Evolutionary conservation across 768 basidiomycete genomes (phyloP), one percentile per base, ranked within the genome.

Genomic region (Mycena galopus): DNA sequence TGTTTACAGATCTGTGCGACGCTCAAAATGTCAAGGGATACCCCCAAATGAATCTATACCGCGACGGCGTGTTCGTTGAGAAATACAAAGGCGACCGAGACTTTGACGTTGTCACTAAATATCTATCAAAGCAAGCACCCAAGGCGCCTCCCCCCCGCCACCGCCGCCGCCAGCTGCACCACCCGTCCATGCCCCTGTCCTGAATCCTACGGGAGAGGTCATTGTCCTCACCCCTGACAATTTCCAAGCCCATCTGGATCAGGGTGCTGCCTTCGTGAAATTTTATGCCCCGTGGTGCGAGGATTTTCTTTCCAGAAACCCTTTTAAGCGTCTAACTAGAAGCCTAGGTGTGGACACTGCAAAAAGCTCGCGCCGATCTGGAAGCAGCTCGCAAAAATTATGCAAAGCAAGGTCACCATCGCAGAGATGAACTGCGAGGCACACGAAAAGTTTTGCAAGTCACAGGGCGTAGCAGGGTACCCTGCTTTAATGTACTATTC

Each of bases 281-380:
- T 99, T 94, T 85, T 99, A 89, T 79, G 97, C 96, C 0, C 97
- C 97, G 0, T 99, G 97, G 95, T 47, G 39, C 39, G n/a, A n/a
- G n/a, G n/a, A n/a, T n/a, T n/a, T n/a, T n/a, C n/a, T n/a, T n/a
- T n/a, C n/a, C n/a, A n/a, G n/a, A n/a, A n/a, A n/a, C n/a, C n/a
- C n/a, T n/a, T n/a, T n/a, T n/a, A n/a, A n/a, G n/a, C n/a, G n/a
- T n/a, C n/a, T n/a, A n/a, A n/a, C n/a, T n/a, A n/a, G n/a, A n/a
- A n/a, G n/a, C n/a, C n/a, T 37, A 37, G 35, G 35, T 98, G 97
- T 79, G 94, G 94, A 5, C 97, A 99, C 82, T 99, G 97, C 88
- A 97, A 98, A 84, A 95, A 95, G 78, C 87, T 99, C 2, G 94
- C 95, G 0, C 96, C 92, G 62, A 87, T 85, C 0, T 99, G 96